A percentile compares a stretch with the other conserved stretches of the same genome.
Evolutionary conservation across 2,329 filamentous ascomycete genomes (phyloP).

Genomic region (Ceratocystis cubensis): DNA sequence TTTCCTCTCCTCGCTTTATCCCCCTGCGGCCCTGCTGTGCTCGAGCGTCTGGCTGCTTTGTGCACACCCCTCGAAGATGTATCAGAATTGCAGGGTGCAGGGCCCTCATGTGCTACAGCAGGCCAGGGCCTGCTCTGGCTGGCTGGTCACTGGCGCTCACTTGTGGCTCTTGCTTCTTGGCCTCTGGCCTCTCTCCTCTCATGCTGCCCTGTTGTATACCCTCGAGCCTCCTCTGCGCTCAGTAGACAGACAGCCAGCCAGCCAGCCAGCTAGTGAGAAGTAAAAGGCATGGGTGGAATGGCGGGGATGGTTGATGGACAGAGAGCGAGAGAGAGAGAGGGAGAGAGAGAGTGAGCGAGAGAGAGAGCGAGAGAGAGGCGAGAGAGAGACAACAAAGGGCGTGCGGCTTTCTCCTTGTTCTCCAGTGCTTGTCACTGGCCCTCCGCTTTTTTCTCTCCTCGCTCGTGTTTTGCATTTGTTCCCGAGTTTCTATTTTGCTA

Average conservation of each 20-base stretch:
- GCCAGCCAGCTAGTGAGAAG: no score
- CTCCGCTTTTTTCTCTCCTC: not conserved
- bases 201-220: not conserved
- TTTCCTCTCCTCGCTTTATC: not conserved
- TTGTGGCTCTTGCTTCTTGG: not conserved
- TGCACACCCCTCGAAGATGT: slow-evolving; percentile 2
- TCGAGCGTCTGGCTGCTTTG: slow-evolving; percentile 3
- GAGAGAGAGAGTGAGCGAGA: not conserved
- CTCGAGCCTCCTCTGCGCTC: no score
- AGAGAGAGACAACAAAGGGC: not conserved
- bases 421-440: not conserved
- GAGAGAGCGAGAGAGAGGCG: not conserved
- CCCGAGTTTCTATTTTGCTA: slow-evolving; percentile 1
- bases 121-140: not conserved
- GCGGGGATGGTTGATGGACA: not conserved
- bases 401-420: not conserved
- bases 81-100: slow-evolving; percentile 6
- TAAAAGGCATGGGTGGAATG: no score
- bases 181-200: not conserved
- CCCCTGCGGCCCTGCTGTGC: not conserved
- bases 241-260: no score
- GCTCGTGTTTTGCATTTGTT: not conserved
- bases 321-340: not conserved
- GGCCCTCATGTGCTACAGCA: slow-evolving; percentile 1
- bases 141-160: not conserved